phyloP scores from a whole-genome alignment of 176 grass and related monocot genomes.

The Musa beccarii region DNA sequence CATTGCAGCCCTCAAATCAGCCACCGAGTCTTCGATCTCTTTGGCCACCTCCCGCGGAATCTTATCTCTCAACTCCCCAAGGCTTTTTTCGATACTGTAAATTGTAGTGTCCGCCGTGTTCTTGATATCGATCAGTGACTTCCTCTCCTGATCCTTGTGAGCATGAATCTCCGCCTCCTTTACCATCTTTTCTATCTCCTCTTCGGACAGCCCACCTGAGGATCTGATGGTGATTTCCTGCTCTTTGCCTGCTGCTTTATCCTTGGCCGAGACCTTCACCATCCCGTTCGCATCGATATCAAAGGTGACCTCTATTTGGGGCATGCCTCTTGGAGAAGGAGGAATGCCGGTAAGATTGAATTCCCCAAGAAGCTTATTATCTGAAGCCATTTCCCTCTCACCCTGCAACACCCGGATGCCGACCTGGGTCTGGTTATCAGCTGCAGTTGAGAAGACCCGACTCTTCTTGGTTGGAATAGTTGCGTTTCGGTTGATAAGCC shows the following conservation, averaged over 20 bases:
- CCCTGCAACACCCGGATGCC: conserved; percentile 63
- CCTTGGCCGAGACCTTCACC: conserved; percentile 82
- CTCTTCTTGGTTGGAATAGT: conserved; percentile 96
- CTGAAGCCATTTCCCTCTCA: conserved; percentile 84
- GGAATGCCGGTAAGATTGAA: conserved; percentile 86
- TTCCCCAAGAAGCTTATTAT: conserved; percentile 86
- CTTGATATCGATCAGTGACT: conserved; percentile 58
- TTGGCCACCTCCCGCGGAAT: conserved; percentile 55
- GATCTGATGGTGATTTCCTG: conserved; percentile 93
- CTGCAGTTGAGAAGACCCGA: conserved; percentile 55
- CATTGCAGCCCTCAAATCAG: conserved; percentile 69
- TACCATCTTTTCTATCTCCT: conserved; percentile 84
- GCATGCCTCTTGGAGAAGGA: conserved; percentile 13
- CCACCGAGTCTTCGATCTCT: conserved; percentile 51
- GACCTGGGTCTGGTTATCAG: too few relatives aligned
- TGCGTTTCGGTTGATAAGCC: conserved; percentile 78
- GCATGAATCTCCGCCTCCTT: conserved; percentile 76
- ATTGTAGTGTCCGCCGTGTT: conserved; percentile 76
- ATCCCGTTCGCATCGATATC: conserved; percentile 27
- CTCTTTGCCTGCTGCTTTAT: conserved; percentile 69
- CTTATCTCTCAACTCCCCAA: conserved; percentile 80
- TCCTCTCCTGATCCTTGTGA: conserved; percentile 78
- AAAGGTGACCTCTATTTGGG: too few relatives aligned
- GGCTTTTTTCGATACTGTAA: conserved; percentile 80
- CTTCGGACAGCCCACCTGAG: conserved; percentile 72